Evolutionary conservation across 2,329 filamentous ascomycete species (phyloP), one percentile per base, ranked within the genome.

Genomic region (Parastagonospora avenae): DNA sequence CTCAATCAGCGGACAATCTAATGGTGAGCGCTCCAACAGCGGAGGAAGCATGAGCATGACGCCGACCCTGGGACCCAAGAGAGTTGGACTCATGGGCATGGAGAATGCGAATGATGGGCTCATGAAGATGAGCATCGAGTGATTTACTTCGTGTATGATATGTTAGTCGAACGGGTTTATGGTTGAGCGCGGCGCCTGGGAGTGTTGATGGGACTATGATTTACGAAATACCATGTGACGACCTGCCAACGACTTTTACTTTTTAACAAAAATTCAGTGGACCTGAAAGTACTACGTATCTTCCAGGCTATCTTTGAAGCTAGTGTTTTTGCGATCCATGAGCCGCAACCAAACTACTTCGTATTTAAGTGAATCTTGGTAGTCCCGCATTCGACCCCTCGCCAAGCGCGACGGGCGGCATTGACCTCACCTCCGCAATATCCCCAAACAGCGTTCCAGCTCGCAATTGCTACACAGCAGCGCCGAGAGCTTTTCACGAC

Each of bases 111-210:
- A 91, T 70, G 93, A 97, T 72, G 90, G 92, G 1, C 81, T 97
- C 59, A 96, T 96, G 88, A 92, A 93, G 65, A 94, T 97, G 90
- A 96, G 90, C 73, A 96, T 97, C 66, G 92, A 97, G 73, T 96
- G 57, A 47, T 38, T 19, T 9, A 24, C 9, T 40, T 41, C 11
- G 39, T 11, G 37, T 55, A 35, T 47, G 40, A 16, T 39, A 30
- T 40, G 10, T 9, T 30, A 10, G 43, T 12, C 41, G 36, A 24
- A 43, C 33, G 14, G 39, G 39, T 40, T 37, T 42, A 42, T 49
- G 39, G 30, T 54, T 60, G 35, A 69, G 66, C 68, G 64, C 35
- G 67, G 68, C 52, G 68, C 70, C 66, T 16, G 29, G 49, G 30
- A 24, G 16, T 39, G 28, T 39, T 39, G 15, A 31, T 33, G 42